Conservation (phyloP, 2,329 filamentous ascomycete species). For the Xylariaceae sp. region DNA sequence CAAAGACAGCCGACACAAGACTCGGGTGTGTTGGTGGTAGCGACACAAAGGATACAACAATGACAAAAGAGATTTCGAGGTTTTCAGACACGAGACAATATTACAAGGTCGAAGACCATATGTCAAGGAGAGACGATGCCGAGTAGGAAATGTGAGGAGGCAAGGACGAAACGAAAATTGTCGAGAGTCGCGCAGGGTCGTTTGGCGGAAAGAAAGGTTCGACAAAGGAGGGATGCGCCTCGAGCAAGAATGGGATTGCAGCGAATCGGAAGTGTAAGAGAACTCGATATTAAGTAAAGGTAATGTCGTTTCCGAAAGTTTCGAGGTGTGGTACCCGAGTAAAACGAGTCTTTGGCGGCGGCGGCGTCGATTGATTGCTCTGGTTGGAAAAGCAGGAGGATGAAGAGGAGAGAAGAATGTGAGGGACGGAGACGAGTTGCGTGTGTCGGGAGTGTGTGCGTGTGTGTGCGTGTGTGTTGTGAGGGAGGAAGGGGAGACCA, state of each 20-base stretch:
- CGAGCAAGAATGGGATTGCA: slow-evolving; percentile 36
- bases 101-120: slow-evolving; percentile 20
- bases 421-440: slow-evolving; percentile 28
- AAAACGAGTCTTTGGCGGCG: slow-evolving; percentile 30
- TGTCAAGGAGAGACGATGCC: slow-evolving; percentile 24
- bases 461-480: slow-evolving; percentile 23
- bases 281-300: slow-evolving; percentile 34
- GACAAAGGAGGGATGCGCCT: slow-evolving; percentile 40
- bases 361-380: slow-evolving; percentile 30
- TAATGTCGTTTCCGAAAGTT: slow-evolving; percentile 31
- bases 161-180: slow-evolving; percentile 21
- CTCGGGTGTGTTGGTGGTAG: slow-evolving; percentile 14
- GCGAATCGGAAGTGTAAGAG: slow-evolving; percentile 30
- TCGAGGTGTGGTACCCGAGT: slow-evolving; percentile 32
- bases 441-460: slow-evolving; percentile 21
- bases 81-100: slow-evolving; percentile 28
- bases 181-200: slow-evolving; percentile 34
- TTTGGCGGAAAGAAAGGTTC: slow-evolving; percentile 29
- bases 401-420: slow-evolving; percentile 29
- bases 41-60: slow-evolving; percentile 39
- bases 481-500: slow-evolving; percentile 37
- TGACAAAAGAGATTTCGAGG: slow-evolving; percentile 38
- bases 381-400: slow-evolving; percentile 36
- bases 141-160: slow-evolving; percentile 25
- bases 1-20: slow-evolving; percentile 11